Base-by-base conservation (phyloP, 768 basidiomycete species). In the Agaricus subrufescens region DNA sequence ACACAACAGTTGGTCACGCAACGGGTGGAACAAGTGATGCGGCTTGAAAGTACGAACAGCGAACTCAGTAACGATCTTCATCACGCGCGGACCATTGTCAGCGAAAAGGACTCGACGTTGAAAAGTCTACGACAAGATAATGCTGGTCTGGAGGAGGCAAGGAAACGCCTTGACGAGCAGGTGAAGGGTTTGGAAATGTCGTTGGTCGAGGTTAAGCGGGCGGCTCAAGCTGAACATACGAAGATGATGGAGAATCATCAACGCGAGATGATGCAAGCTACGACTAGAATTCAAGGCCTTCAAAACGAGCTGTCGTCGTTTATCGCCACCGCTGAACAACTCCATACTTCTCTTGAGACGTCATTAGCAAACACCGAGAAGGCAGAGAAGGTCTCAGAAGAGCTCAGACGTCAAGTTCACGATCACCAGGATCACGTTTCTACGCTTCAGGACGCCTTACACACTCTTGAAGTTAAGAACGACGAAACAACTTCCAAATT, bases 301-400 rank as follows among this genome's bases (percentile, higher is more conserved):
- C 52, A 53, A 44, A 31, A 46, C 31, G 34, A 53, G 4, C 26
- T 53, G n/a, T 46, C 44, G 29, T 53, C 52, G 10, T 45, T 37
- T 44, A 53, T 46, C 30, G 44, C 43, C 12, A 53, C 44, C 15
- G 29, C 52, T 5, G 44, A 53, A 23, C 52, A 53, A 38, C 52
- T 53, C 23, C 52, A 46, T 23, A 19, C 52, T 14, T 53, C 44
- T 23, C 34, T 53, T 10, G 52, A 53, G 44, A 15, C 43, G 15
- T 53, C 52, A 23, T 44, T 37, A 23, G 30, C 52, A 10, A 44
- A 53, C 5, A 38, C 43, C 19, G 52, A 44, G n/a, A 53, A 37
- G 19, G 31, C 43, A 9, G 30, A 42, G 12, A 31, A 39, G 19
- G 37, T 29, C 4, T 30, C 44, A 4, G 23, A 53, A 31, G 44